Percentiles rank a stretch among this genome's conserved stretches.
These are phyloP conservation scores for Erythrobasidium hasegawianum DNA, from an alignment of 1,284 basidiomycete genomes.

Conservation along the genomic window DNA sequence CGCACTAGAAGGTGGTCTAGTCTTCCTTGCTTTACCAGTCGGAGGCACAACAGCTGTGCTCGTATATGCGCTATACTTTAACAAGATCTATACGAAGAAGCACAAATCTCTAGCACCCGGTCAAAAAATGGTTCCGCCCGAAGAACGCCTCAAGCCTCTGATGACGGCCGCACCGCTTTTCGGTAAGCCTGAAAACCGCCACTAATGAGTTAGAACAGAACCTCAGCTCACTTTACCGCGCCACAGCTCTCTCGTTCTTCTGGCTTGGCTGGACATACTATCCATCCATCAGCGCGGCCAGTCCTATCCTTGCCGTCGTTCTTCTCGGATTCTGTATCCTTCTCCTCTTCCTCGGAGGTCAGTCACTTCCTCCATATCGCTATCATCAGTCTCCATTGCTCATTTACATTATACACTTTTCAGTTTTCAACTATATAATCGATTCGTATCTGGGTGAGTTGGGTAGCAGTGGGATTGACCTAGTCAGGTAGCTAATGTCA, in stretches of 20 bases:
- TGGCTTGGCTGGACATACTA: conserved; percentile 47
- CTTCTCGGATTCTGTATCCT: conserved; percentile 32
- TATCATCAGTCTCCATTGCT: no score
- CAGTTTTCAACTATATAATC: conserved; percentile 32
- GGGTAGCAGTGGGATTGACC: conserved; percentile 40
- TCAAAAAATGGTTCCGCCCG: conserved; percentile 42
- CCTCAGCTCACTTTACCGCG: conserved; percentile 43
- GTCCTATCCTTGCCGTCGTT: conserved; percentile 38
- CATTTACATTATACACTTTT: no score
- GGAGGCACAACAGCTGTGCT: conserved; percentile 44
- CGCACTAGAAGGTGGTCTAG: conserved; percentile 39
- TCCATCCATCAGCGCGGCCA: conserved; percentile 37
- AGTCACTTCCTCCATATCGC: no score
- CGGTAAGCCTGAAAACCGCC: neutral
- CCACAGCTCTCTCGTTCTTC: conserved; percentile 51
- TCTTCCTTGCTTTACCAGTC: conserved; percentile 42
- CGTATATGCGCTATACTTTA: conserved; percentile 43
- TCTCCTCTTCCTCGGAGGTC: conserved; percentile 35
- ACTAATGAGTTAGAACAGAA: conserved; percentile 18
- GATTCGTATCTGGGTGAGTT: conserved; percentile 45
- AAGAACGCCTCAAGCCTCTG: conserved; percentile 44
- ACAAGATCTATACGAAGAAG: conserved; percentile 38
- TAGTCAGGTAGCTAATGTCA: no score
- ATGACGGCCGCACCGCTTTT: conserved; percentile 44
- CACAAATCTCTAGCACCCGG: conserved; percentile 25